Base-by-base conservation (phyloP, 2,329 filamentous ascomycete genomes). In the Stachybotrys elegans region DNA sequence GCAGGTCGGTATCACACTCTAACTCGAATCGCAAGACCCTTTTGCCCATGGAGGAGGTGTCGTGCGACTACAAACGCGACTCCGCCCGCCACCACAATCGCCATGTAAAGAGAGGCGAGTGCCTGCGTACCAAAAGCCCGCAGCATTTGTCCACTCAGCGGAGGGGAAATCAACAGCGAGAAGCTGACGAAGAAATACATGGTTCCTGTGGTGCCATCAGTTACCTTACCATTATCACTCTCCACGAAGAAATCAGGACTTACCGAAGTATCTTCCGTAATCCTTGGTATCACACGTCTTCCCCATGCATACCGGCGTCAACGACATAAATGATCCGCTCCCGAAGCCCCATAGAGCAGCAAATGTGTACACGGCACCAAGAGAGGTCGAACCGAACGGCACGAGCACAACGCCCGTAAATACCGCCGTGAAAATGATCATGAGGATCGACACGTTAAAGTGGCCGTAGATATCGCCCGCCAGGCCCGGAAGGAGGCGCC, bases 341-440 rank as follows among this genome's bases (percentile, higher is more conserved):
- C 69, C 70, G n/a, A 75, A 71, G 0, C 72, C 72, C 55, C 72
- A 76, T 1, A 75, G 50, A 0, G 67, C 69, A 2, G 67, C 59
- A 25, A 72, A 73, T 1, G 58, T 59, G 43, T 73, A 74, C 3
- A 75, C 50, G 0, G 66, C 68, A 0, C 53, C 57, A 4, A 67
- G 56, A 13, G 60, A 58, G 0, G 55, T 62, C 2, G 66, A 62
- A 1, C 68, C 71, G 46, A 72, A 68, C 0, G 72, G 72, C 2
- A 76, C 56, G 55, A 72, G 68, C 6, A 74, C 56, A 0, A 58
- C 59, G 0, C 62, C 62, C 56, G 71, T 74, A 5, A 68, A 57
- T 4, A 70, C 22, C 2, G 71, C 48, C 0, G 73, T 56, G 4
- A 69, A 61, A 1, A 38, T 40, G n/a, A 53, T 44, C 37, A 51